phyloP scores from a whole-genome alignment of 2,329 filamentous ascomycete genomes.

The Talaromyces sp. region DNA sequence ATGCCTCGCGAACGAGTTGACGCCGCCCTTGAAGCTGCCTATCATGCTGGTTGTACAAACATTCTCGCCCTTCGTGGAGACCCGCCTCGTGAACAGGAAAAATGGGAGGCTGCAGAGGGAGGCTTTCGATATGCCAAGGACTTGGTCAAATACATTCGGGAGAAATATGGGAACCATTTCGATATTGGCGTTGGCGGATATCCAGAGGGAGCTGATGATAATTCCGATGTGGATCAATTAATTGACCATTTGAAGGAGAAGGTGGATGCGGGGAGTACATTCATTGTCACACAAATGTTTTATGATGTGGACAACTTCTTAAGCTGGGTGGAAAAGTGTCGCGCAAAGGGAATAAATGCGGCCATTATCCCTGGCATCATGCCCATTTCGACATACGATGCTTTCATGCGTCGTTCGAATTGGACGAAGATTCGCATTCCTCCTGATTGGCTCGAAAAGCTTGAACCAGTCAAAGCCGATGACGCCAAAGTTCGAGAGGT shows the following conservation, averaged over 20 bases:
- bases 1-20: slow-evolving; percentile 94
- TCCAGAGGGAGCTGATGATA: slow-evolving; percentile 91
- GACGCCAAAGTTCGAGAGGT: slow-evolving; percentile 88
- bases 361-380: slow-evolving; percentile 86
- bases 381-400: slow-evolving; percentile 92
- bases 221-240: slow-evolving; percentile 77
- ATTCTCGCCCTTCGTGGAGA: slow-evolving; percentile 92
- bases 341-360: slow-evolving; percentile 76
- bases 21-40: slow-evolving; percentile 78
- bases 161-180: slow-evolving; percentile 82
- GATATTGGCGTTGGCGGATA: slow-evolving; percentile 97
- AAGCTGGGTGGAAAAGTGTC: slow-evolving; percentile 81
- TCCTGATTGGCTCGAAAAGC: slow-evolving; percentile 69
- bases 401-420: slow-evolving; percentile 82
- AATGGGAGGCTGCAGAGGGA: slow-evolving; percentile 83
- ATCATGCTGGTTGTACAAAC: slow-evolving; percentile 94
- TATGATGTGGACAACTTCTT: slow-evolving; percentile 97
- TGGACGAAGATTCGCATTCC: slow-evolving; percentile 89
- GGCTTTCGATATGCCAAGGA: slow-evolving; percentile 92
- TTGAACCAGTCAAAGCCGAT: slow-evolving; percentile 96
- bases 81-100: slow-evolving; percentile 87
- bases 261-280: slow-evolving; percentile 86
- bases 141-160: slow-evolving; percentile 77
- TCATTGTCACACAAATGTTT: slow-evolving; percentile 99
- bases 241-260: slow-evolving; percentile 96